Evolutionary conservation across 2,329 filamentous ascomycete species (phyloP), one percentile per base, ranked within the genome.

Genomic region (Geosmithia flava): DNA sequence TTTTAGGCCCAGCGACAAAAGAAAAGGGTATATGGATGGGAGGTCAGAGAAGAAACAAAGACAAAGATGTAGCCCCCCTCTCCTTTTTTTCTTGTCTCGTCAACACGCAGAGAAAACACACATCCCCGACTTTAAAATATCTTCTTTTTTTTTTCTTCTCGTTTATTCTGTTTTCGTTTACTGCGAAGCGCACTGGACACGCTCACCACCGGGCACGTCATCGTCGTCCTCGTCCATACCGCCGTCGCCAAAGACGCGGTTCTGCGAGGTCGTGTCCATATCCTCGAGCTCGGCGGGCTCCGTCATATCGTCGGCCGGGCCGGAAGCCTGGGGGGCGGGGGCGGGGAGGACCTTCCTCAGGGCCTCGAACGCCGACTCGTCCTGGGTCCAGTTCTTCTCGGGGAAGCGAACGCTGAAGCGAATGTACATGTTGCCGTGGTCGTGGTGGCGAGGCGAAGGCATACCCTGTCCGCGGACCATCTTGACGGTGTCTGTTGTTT

Each of bases 341-440:
- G 85, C 69, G 2, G 91, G 91, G n/a, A 98, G 79, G 48, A 95
- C 82, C 57, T 82, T 77, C 62, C 93, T 89, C 40, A 98, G 81
- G 13, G 83, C 74, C 49, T 87, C 80, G 57, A 95, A 85, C 53
- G 87, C 83, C 50, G 80, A 74, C 16, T 81, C 71, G 47, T 84
- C 74, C 39, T 78, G 63, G 39, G 78, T 78, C 76, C 80, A 85
- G 62, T 79, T 74, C 71, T 82, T 84, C 61, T 87, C 83, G 45
- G 93, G 93, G 78, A 98, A 97, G 71, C 95, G 95, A 69, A 98
- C 89, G 60, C 87, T 83, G 72, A 98, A 98, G 64, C 95, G 88
- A 61, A 98, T 89, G 74, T 93, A 98, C 58, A 98, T 75, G 71
- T 98, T 96, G 60, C 93, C 93, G 62, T 79, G 82, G 68, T 97